Conservation (phyloP, 441 rosid species). For the Breynia disticha region DNA sequence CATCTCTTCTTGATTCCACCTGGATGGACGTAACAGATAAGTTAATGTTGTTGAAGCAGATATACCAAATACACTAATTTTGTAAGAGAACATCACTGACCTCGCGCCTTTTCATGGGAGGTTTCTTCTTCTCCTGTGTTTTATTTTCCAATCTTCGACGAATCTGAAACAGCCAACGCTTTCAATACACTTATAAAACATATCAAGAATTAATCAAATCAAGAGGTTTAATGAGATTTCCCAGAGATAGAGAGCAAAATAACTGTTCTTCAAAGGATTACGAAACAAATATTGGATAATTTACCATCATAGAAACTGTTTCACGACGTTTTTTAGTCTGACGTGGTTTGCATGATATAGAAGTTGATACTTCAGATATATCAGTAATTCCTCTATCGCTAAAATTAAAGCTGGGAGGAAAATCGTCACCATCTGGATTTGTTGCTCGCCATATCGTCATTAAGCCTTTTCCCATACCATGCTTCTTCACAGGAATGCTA, state of each 20-base stretch:
- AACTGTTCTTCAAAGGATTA: not conserved
- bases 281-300: conserved; percentile 13
- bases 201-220: not conserved
- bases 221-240: conserved; percentile 4
- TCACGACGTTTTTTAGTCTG: conserved; percentile 35
- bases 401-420: conserved; percentile 43
- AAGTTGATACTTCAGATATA: conserved; percentile 16
- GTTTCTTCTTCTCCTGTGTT: conserved; percentile 39
- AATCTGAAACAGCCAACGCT: conserved; percentile 28
- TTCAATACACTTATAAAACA: not conserved
- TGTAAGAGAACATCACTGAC: conserved; percentile 22
- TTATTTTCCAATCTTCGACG: conserved; percentile 50
- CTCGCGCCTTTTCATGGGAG: conserved; percentile 40
- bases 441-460: conserved; percentile 79
- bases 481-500: conserved; percentile 38
- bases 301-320: conserved; percentile 45
- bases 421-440: conserved; percentile 49
- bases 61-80: conserved; percentile 10
- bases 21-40: conserved; percentile 30
- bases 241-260: too few relatives aligned
- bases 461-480: conserved; percentile 92
- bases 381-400: conserved; percentile 19
- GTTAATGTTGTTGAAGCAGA: conserved; percentile 11
- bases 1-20: conserved; percentile 36
- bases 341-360: conserved; percentile 22